Base-by-base conservation (phyloP, 2,329 filamentous ascomycete genomes). In the Fusarium redolens region DNA sequence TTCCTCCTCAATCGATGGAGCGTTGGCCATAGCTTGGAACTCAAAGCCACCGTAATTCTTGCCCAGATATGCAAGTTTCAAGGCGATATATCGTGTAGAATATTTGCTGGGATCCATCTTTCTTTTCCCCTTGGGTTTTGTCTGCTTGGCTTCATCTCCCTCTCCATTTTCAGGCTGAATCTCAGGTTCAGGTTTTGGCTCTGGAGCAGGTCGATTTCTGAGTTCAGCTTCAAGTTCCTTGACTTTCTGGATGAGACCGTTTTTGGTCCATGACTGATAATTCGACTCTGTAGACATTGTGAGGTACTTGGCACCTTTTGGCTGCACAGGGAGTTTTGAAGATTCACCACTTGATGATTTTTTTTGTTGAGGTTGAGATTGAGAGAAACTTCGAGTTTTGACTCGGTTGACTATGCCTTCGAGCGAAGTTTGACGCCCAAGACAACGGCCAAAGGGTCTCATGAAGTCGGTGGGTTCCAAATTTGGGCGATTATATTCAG, bases 61-160 rank as follows among this genome's bases (percentile, higher is more conserved):
- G 51, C 96, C 96, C 40, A 98, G 85, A 81, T 99, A 99, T 43
- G 96, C 95, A 71, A 99, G 91, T 82, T 98, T 98, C 66, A 99
- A 85, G 12, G 96, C 96, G 71, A 99, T 93, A 68, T 92, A 90
- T 51, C 96, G 90, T 3, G 94, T 97, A 40, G 90, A 88, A 81
- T 98, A 97, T 79, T 91, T 92, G 18, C 90, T 91, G 0, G 93
- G 90, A 79, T 98, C 94, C 78, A 97, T 92, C 57, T 85, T 85
- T 71, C 83, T 86, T 76, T 83, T 88, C 79, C 41, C 69, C 76
- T 86, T 87, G 35, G 83, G 78, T 69, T 81, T 83, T 30, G 72
- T 35, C 56, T 71, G 75, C 17, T 78, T 77, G 20, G 41, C 43
- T 28, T 45, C 58, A 38, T 58, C 63, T 28, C 33, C 64, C 37